Base-by-base conservation (phyloP, 2,329 filamentous ascomycete genomes). In the Whalleya microplaca region DNA sequence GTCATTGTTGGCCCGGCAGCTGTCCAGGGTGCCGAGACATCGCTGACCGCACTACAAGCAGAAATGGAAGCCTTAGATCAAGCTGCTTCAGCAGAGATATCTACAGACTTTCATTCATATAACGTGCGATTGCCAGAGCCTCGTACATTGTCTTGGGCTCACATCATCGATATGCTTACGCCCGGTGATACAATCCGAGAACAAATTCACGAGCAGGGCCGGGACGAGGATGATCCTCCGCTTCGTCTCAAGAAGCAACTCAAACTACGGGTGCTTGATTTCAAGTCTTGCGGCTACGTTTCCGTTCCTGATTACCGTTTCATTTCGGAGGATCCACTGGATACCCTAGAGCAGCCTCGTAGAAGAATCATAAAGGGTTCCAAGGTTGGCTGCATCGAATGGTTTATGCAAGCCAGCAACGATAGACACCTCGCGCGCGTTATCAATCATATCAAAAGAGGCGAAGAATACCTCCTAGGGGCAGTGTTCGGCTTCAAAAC, bases 211-310 rank as follows among this genome's bases (percentile, higher is more conserved):
- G 21, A 61, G 3, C 37, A 53, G 21, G 41, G 44, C 10, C n/a
- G 40, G 7, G 19, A 42, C 4, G 23, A 27, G 1, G 20, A 14
- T n/a, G 16, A 32, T 8, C 16, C 42, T 9, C 18, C 42, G 4
- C 37, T 53, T 3, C 23, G 12, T 2, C 40, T 62, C 18, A 51
- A 18, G 23, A 62, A 62, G 21, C 18, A 56, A n/a, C 21, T 61
- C 37, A 64, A 62, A 16, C 64, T 79, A 20, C 67, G 69, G 21
- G 70, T 65, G 14, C 70, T 88, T 27, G 75, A 77, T 1, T 80
- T 88, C 70, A 80, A 79, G 29, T 87, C 84, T 0, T 88, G 85
- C 66, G 86, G 86, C 48, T 88, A 88, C 64, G 82, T 80, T 32
- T 69, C 72, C 5, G 67, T 87, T 1, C 48, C 40, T 4, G 71